Conservation (phyloP, 2,329 filamentous ascomycete species). For the Colletotrichum theobromicola region DNA sequence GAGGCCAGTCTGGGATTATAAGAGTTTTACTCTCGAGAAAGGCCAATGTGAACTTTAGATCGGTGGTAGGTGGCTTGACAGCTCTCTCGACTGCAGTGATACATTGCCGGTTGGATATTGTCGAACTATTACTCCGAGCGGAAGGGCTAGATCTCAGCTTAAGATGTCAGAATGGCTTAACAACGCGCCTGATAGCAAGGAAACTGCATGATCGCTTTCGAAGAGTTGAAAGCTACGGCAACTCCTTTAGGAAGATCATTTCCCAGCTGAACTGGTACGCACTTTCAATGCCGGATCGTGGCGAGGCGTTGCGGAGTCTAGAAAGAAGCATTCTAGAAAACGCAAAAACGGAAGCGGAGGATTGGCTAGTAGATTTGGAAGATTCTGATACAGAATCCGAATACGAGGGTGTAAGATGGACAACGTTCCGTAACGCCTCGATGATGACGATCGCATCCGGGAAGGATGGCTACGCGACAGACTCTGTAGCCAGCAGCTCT, state of each 20-base stretch:
- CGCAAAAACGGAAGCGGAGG: no score
- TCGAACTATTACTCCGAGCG: not conserved
- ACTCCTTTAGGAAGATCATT: no score
- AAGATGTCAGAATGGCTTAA: not conserved
- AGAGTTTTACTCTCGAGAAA: not conserved
- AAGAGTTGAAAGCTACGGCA: no score
- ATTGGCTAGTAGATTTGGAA: no score
- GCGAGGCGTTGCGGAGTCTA: not conserved
- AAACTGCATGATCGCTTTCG: no score
- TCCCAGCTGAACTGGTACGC: not conserved
- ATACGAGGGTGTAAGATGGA: no score
- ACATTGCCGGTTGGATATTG: not conserved
- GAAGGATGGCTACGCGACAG: no score
- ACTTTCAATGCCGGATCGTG: not conserved
- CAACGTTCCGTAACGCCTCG: no score
- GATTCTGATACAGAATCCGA: no score
- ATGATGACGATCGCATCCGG: no score
- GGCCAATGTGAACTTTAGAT: not conserved
- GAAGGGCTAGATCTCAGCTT: not conserved
- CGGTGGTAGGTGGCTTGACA: not conserved
- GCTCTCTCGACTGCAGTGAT: not conserved
- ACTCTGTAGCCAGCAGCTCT: no score
- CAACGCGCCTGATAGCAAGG: not conserved
- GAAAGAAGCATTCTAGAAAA: not conserved
- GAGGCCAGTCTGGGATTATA: not conserved